These are phyloP conservation scores for Zalaria sp. DNA, from an alignment of 2,329 filamentous ascomycete species.

Conservation along the genomic window DNA sequence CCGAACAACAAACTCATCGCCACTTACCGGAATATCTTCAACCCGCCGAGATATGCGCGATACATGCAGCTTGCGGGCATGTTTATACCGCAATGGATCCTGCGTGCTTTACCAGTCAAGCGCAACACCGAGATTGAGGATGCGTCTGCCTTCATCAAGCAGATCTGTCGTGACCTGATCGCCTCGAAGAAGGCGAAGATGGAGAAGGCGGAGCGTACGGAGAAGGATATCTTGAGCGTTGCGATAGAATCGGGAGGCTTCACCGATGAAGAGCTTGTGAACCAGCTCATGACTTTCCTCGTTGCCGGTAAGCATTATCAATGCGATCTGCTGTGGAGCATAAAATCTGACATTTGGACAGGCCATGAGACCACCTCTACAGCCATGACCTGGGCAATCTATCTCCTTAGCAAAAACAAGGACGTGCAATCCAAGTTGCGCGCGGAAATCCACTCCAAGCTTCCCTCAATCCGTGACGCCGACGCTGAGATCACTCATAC, in stretches of 20 bases:
- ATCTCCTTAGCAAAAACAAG: constrained; percentile 36
- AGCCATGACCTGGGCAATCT: constrained; percentile 39
- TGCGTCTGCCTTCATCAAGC: constrained; percentile 46
- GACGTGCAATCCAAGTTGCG: constrained; percentile 34
- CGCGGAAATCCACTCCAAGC: constrained; percentile 32
- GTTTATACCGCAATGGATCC: constrained; percentile 49
- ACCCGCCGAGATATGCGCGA: constrained; percentile 33
- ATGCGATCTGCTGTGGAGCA: background rate
- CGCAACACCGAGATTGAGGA: constrained; percentile 51
- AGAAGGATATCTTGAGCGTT: constrained; percentile 66
- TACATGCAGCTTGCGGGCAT: constrained; percentile 39
- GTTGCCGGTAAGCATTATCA: constrained; percentile 33
- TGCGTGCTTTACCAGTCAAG: constrained; percentile 51
- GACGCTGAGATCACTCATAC: constrained; percentile 31
- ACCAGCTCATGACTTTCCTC: constrained; percentile 83
- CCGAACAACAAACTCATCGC: constrained; percentile 37
- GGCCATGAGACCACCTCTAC: constrained; percentile 44
- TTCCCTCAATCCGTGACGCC: constrained; percentile 27
- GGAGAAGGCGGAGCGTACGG: constrained; percentile 31
- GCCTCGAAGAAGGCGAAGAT: constrained; percentile 50
- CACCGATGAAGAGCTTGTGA: constrained; percentile 63
- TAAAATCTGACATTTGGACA: constrained; percentile 16
- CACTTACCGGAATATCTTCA: constrained; percentile 38
- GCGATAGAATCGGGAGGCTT: constrained; percentile 66
- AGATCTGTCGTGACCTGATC: constrained; percentile 55